phyloP scores from a whole-genome alignment of 208 protist genomes.

The Leptomonas pyrrhocoris region DNA sequence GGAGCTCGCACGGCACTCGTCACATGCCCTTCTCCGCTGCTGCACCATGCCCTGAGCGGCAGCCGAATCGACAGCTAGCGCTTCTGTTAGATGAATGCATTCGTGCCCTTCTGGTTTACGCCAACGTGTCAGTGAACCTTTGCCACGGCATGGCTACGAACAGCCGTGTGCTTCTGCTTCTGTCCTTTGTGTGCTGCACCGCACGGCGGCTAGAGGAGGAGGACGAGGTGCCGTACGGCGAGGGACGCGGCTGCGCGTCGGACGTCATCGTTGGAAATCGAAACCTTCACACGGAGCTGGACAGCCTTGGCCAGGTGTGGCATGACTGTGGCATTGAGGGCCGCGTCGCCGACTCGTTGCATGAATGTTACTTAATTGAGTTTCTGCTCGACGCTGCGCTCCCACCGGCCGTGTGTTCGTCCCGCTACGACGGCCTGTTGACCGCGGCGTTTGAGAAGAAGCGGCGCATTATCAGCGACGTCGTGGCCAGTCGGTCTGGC shows the following conservation, averaged over 20 bases:
- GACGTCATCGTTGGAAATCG: constrained; percentile 32
- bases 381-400: constrained; percentile 89
- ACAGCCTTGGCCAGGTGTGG: constrained; percentile 49
- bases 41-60: constrained; percentile 39
- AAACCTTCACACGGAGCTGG: constrained; percentile 62
- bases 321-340: constrained; percentile 50
- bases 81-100: constrained; percentile 67
- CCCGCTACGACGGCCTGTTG: constrained; percentile 79
- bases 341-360: constrained; percentile 45
- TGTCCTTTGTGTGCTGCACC: constrained; percentile 73
- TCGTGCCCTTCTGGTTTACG: constrained; percentile 80
- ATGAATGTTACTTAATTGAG: constrained; percentile 80
- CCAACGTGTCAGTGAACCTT: constrained; percentile 70
- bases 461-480: constrained; percentile 60
- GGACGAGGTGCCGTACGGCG: constrained; percentile 14
- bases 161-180: constrained; percentile 46
- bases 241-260: constrained; percentile 8
- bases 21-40: constrained; percentile 30
- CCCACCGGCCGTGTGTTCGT: constrained; percentile 86
- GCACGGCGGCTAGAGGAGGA: constrained; percentile 56
- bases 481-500: constrained; percentile 56
- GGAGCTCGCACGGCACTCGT: neutral
- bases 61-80: constrained; percentile 42
- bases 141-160: constrained; percentile 59
- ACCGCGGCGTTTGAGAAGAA: constrained; percentile 69